Conservation (phyloP, 192 early-diverging fungal species). For the Mortierella hygrophila region DNA sequence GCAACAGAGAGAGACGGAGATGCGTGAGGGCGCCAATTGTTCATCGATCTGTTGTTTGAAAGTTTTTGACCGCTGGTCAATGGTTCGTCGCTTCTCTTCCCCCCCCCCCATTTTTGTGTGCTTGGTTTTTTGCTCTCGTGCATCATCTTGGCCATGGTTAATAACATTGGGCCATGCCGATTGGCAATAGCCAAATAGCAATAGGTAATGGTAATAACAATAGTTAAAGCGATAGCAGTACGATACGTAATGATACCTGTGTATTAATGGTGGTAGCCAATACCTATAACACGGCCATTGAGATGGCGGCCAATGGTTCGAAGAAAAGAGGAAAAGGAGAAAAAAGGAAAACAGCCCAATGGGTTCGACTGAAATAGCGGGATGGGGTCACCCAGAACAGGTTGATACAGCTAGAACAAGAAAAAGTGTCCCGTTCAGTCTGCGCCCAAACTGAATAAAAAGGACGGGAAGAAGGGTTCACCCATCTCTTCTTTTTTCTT, state of each 20-base stretch:
- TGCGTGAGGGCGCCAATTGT: not conserved
- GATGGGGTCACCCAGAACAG: not conserved
- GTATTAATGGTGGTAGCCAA: not conserved
- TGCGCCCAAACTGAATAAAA: constrained; percentile 3
- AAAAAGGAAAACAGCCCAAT: not conserved
- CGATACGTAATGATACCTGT: too few species aligned
- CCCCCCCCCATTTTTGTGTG: not conserved
- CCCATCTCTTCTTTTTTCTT: not conserved
- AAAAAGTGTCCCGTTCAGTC: not conserved
- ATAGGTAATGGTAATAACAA: not conserved
- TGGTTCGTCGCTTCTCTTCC: not conserved
- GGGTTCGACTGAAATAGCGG: not conserved
- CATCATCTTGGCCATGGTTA: not conserved
- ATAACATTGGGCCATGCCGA: not conserved
- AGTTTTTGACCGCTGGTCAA: not conserved
- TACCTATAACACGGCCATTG: not conserved
- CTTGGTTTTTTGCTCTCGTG: not conserved
- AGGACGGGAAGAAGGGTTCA: not conserved
- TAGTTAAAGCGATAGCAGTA: not conserved
- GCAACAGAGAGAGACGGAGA: not conserved
- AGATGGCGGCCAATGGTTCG: not conserved
- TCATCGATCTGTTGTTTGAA: too few species aligned
- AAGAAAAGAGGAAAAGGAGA: not conserved
- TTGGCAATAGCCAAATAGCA: not conserved
- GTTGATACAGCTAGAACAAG: too few species aligned